These are phyloP conservation scores for Thielaviopsis ethacetica DNA, from an alignment of 2,329 filamentous ascomycete species.

Conservation along the genomic window DNA sequence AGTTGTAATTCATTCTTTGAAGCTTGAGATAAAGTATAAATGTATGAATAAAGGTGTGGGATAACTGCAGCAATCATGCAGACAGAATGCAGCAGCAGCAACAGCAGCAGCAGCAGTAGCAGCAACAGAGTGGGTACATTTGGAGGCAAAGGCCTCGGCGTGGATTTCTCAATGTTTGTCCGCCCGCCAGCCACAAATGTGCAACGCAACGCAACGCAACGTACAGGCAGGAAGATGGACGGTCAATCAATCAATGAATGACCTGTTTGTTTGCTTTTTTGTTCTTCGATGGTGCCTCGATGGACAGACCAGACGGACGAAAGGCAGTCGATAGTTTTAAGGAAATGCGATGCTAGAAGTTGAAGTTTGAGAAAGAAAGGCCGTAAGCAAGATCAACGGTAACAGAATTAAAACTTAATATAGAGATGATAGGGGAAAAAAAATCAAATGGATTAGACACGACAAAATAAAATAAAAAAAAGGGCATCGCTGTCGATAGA, in stretches of 20 bases:
- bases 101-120: background rate
- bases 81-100: background rate
- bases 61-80: background rate
- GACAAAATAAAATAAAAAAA: background rate
- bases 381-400: background rate
- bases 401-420: background rate
- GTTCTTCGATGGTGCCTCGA: background rate
- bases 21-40: background rate
- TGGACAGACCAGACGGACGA: background rate
- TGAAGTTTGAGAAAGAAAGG: constrained; percentile 3
- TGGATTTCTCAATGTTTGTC: background rate
- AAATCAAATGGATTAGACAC: background rate
- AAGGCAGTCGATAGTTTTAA: background rate
- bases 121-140: background rate
- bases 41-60: background rate
- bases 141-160: background rate
- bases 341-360: background rate
- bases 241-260: background rate
- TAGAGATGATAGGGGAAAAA: background rate
- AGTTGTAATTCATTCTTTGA: background rate
- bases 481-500: background rate
- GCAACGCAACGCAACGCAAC: too few relatives aligned
- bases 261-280: background rate
- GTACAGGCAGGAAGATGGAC: background rate
- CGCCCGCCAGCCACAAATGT: background rate